These are phyloP conservation scores for Lachancea thermotolerans DNA, from an alignment of 805 yeast species.

Conservation along the genomic window DNA sequence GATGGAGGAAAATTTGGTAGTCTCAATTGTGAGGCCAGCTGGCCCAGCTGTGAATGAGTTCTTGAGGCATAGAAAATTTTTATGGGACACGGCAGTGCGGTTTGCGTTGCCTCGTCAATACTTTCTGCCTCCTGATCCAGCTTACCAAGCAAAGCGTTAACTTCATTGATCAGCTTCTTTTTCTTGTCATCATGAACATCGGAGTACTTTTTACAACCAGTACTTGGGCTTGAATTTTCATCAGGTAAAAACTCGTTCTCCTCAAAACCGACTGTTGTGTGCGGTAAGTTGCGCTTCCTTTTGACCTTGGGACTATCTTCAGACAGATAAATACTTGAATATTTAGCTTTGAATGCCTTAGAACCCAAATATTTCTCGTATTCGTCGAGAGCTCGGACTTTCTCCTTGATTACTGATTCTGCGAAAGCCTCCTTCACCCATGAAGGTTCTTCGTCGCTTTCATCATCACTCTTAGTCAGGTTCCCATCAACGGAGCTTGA, in stretches of 20 bases:
- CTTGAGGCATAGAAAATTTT: conserved; percentile 71
- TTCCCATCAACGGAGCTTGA: too few species aligned
- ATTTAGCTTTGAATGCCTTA: conserved; percentile 12
- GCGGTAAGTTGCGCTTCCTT: conserved; percentile 16
- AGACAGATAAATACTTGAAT: conserved; percentile 1
- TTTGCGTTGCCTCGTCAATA: conserved; percentile 13
- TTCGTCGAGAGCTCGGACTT: conserved; percentile 20
- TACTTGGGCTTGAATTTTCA: neutral
- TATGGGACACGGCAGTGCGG: conserved; percentile 28
- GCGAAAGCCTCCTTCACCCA: conserved; percentile 51
- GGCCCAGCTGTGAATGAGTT: conserved; percentile 84
- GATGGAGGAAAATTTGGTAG: conserved; percentile 62
- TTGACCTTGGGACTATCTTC: neutral
- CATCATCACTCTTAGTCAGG: conserved; percentile 14
- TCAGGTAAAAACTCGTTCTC: conserved; percentile 9
- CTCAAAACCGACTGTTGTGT: conserved; percentile 27
- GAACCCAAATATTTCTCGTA: conserved; percentile 34
- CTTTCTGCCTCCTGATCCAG: conserved; percentile 25
- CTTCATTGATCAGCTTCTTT: conserved; percentile 37
- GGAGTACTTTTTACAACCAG: too few species aligned
- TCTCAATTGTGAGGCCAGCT: conserved; percentile 66
- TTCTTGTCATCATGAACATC: conserved; percentile 20
- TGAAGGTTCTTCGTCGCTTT: conserved; percentile 53
- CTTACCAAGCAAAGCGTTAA: conserved; percentile 40
- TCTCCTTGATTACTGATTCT: conserved; percentile 23